These are phyloP conservation scores for Echinosophora koreensis DNA, from an alignment of 306 rosid genomes.

Conservation along the genomic window DNA sequence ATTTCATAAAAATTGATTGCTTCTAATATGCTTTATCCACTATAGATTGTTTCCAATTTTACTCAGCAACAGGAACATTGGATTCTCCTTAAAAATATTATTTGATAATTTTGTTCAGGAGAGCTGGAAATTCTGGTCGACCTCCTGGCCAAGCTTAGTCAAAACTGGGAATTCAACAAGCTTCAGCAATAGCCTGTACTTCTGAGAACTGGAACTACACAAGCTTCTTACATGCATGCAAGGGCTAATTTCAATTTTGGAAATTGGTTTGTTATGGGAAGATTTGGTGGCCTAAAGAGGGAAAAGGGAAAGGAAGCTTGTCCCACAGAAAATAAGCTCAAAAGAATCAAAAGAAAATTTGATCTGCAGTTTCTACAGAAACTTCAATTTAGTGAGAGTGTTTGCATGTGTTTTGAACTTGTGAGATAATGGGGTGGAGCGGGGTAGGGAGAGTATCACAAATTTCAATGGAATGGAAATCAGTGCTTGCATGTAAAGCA, in stretches of 20 bases:
- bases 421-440: slow-evolving; percentile 27
- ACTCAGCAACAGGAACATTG: not conserved
- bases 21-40: slow-evolving; percentile 9
- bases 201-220: slow-evolving; percentile 38
- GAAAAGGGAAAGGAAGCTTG: slow-evolving; percentile 50
- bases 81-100: slow-evolving; percentile 24
- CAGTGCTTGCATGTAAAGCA: slow-evolving; percentile 57
- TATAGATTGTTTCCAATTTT: not conserved
- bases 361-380: slow-evolving; percentile 43
- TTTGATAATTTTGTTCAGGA: slow-evolving; percentile 55
- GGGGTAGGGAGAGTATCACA: slow-evolving; percentile 31
- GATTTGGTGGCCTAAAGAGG: slow-evolving; percentile 37
- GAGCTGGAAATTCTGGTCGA: slow-evolving; percentile 75
- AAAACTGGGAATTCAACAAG: slow-evolving; percentile 38
- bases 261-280: slow-evolving; percentile 51
- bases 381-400: slow-evolving; percentile 45
- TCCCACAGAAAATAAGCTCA: slow-evolving; percentile 49
- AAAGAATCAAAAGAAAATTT: slow-evolving; percentile 42
- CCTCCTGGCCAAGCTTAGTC: slow-evolving; percentile 75
- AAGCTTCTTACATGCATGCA: slow-evolving; percentile 52
- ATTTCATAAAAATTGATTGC: slow-evolving; percentile 15
- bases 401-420: slow-evolving; percentile 42
- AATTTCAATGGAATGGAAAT: slow-evolving; percentile 44
- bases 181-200: slow-evolving; percentile 53
- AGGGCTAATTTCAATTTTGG: slow-evolving; percentile 48